These are phyloP conservation scores for Crithidia mellificae DNA, from an alignment of 208 protist species.

Conservation along the genomic window DNA sequence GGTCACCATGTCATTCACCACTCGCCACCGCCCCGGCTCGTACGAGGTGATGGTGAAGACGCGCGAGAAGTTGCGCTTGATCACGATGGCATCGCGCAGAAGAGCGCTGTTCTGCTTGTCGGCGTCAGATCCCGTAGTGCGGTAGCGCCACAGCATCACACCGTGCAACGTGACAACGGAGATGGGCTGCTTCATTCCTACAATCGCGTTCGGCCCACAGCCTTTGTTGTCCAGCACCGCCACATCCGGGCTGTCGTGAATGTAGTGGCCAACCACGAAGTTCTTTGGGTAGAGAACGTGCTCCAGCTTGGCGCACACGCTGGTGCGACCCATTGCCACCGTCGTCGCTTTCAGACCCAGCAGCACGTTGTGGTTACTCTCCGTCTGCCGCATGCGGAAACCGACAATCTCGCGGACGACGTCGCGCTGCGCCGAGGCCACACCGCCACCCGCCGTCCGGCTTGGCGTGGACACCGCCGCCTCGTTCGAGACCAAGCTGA, in stretches of 20 bases:
- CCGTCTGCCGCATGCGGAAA: slow-evolving; percentile 75
- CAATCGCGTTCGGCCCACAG: slow-evolving; percentile 36
- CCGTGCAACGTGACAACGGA: slow-evolving; percentile 82
- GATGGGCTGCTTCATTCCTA: slow-evolving; percentile 65
- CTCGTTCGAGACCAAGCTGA: slow-evolving; percentile 64
- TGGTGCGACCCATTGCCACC: slow-evolving; percentile 74
- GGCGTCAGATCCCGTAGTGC: slow-evolving; percentile 28
- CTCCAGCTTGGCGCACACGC: slow-evolving; percentile 81
- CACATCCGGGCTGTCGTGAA: slow-evolving; percentile 68
- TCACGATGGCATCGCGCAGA: slow-evolving; percentile 44
- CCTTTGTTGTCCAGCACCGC: slow-evolving; percentile 75
- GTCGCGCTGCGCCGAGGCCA: slow-evolving; percentile 42
- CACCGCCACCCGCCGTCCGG: slow-evolving; percentile 32
- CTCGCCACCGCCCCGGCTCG: slow-evolving; percentile 63
- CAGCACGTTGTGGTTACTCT: slow-evolving; percentile 85
- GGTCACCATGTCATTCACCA: slow-evolving; percentile 84
- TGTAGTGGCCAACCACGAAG: slow-evolving; percentile 65
- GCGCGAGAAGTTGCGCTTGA: slow-evolving; percentile 81
- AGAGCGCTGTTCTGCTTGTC: slow-evolving; percentile 19
- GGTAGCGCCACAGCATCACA: slow-evolving; percentile 76
- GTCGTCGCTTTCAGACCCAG: slow-evolving; percentile 57
- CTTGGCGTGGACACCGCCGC: slow-evolving; percentile 61
- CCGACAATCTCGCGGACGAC: slow-evolving; percentile 80
- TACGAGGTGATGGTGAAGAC: slow-evolving; percentile 48
- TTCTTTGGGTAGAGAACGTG: slow-evolving; percentile 81